Percentiles rank a stretch among this genome's conserved stretches.
phyloP scores from a whole-genome alignment of 352 stramenopile species.

The Globisporangium lucens region DNA sequence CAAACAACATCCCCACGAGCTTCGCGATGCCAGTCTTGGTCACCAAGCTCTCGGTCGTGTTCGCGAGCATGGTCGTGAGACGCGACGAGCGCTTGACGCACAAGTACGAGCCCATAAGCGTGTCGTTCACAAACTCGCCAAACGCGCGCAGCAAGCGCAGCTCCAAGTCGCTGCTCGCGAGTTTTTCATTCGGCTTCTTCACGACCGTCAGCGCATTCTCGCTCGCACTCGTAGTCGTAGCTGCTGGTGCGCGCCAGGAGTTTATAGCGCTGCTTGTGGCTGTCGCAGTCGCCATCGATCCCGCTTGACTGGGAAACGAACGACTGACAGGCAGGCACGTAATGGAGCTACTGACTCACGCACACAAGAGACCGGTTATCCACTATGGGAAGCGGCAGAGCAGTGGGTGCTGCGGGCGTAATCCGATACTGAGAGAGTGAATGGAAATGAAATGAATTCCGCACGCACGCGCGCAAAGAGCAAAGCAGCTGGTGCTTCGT shows the following conservation, averaged over 20 bases:
- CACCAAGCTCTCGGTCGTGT: slow-evolving; percentile 48
- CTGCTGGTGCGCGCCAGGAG: background rate
- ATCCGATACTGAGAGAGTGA: background rate
- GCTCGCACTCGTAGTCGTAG: background rate
- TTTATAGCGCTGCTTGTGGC: background rate
- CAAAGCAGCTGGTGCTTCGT: slow-evolving; percentile 10
- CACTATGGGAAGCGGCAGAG: background rate
- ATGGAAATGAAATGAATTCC: background rate
- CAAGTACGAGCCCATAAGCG: slow-evolving; percentile 39
- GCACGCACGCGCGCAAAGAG: background rate
- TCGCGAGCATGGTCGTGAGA: slow-evolving; percentile 39
- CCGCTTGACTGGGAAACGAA: too few species aligned
- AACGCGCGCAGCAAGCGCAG: slow-evolving; percentile 58
- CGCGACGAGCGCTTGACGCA: slow-evolving; percentile 50
- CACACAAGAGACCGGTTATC: background rate
- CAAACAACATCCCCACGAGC: slow-evolving; percentile 45
- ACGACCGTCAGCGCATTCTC: background rate
- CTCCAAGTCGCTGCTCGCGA: slow-evolving; percentile 36
- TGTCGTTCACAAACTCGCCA: slow-evolving; percentile 31
- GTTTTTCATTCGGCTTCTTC: background rate
- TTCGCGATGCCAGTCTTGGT: slow-evolving; percentile 35
- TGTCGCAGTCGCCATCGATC: background rate
- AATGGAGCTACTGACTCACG: background rate
- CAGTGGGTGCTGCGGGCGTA: background rate
- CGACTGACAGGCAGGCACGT: background rate